Conservation (phyloP, 192 early-diverging fungal species). For the Podila horticola region DNA sequence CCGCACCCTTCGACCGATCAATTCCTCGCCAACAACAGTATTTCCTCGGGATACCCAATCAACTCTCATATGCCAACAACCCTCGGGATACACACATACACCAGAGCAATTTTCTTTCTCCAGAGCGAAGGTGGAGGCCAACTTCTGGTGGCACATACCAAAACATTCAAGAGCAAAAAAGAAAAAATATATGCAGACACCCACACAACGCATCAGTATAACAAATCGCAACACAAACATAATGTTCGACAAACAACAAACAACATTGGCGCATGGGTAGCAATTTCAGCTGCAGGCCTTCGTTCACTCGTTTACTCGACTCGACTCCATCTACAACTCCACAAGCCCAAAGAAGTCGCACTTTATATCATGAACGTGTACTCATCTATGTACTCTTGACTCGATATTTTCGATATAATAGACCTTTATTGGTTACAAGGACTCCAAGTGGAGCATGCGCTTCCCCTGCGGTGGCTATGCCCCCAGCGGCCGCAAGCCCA, state of each 20-base stretch:
- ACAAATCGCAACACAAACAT: neutral
- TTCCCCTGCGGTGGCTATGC: slow-evolving; percentile 55
- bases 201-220: too few species aligned
- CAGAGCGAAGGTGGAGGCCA: too few species aligned
- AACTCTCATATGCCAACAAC: neutral
- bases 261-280: neutral
- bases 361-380: neutral
- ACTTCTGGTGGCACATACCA: too few species aligned
- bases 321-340: too few species aligned
- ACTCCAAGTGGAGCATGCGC: slow-evolving; percentile 23
- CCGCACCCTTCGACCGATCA: neutral
- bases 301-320: too few species aligned
- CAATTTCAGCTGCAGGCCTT: neutral
- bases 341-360: too few species aligned
- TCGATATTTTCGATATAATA: neutral
- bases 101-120: too few species aligned
- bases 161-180: too few species aligned
- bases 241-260: neutral
- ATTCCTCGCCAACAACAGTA: neutral
- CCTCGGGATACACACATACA: too few species aligned
- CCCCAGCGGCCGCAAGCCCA: slow-evolving; percentile 35
- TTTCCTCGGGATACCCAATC: neutral
- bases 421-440: slow-evolving; percentile 48
- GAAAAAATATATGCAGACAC: too few species aligned
- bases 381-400: neutral